Percentiles rank a stretch among this genome's conserved stretches.
phyloP scores from a whole-genome alignment of 441 rosid species.

The Euphorbia celastroides region DNA sequence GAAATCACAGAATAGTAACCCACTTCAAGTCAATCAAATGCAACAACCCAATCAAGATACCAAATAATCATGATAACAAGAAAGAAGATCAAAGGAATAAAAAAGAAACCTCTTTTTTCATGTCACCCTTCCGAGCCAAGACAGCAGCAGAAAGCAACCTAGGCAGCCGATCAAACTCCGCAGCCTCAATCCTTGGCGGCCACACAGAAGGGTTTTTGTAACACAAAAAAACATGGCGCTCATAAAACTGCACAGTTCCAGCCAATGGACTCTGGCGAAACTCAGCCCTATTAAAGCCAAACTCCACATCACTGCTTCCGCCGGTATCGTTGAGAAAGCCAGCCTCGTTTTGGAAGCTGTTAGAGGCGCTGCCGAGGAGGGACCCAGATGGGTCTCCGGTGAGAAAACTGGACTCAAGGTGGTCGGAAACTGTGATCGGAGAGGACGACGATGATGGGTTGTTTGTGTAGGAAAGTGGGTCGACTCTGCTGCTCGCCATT shows the following conservation, averaged over 20 bases:
- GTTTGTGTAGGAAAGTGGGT: slow-evolving; percentile 44
- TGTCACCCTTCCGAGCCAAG: slow-evolving; percentile 52
- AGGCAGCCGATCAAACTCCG: slow-evolving; percentile 99
- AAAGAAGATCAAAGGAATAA: background rate
- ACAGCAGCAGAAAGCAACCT: slow-evolving; percentile 91
- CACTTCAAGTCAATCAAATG: slow-evolving; percentile 14
- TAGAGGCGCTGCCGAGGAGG: slow-evolving; percentile 59
- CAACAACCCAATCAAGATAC: background rate
- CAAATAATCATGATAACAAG: background rate
- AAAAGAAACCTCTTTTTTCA: slow-evolving; percentile 60
- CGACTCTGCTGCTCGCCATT: slow-evolving; percentile 71
- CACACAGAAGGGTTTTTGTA: slow-evolving; percentile 94
- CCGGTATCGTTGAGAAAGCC: slow-evolving; percentile 33
- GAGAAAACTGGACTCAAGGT: slow-evolving; percentile 44
- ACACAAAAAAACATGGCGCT: slow-evolving; percentile 87
- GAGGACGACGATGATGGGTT: slow-evolving; percentile 61
- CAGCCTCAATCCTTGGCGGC: slow-evolving; percentile 94
- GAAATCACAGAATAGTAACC: slow-evolving; percentile 7
- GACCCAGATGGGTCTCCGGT: slow-evolving; percentile 46
- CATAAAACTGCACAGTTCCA: slow-evolving; percentile 78
- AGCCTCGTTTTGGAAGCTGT: slow-evolving; percentile 78
- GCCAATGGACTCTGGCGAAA: slow-evolving; percentile 58
- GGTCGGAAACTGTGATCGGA: slow-evolving; percentile 57
- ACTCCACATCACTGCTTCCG: slow-evolving; percentile 48
- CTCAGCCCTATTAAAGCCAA: slow-evolving; percentile 77